Conservation (phyloP, 1,284 basidiomycete species). For the Entoloma clypeatum region DNA sequence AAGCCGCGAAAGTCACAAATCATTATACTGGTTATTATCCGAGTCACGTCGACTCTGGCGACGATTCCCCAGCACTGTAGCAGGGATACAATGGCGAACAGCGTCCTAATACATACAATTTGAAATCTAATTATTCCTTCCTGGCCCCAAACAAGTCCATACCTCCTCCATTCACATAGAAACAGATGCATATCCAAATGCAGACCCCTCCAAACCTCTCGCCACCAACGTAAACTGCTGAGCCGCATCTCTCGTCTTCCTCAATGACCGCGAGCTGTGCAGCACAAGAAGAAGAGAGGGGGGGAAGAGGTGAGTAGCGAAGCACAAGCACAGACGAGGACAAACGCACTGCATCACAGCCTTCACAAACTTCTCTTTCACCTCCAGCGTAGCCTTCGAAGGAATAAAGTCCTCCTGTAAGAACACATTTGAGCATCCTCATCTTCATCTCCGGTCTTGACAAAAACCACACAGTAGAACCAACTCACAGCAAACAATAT, state of each 20-base stretch:
- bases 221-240: slow-evolving; percentile 74
- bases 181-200: slow-evolving; percentile 61
- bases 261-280: slow-evolving; percentile 57
- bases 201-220: slow-evolving; percentile 70
- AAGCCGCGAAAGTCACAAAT: too few species aligned
- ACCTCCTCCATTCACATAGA: slow-evolving; percentile 37
- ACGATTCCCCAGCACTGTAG: too few species aligned
- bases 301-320: slow-evolving; percentile 2
- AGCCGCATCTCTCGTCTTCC: slow-evolving; percentile 66
- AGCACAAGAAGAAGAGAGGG: slow-evolving; percentile 7
- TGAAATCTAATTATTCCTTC: too few species aligned
- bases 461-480: too few species aligned
- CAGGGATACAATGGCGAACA: too few species aligned
- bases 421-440: too few species aligned
- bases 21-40: too few species aligned
- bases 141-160: too few species aligned
- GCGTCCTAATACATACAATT: too few species aligned
- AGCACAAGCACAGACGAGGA: not conserved
- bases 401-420: slow-evolving; percentile 58
- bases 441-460: too few species aligned
- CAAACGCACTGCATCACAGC: slow-evolving; percentile 62
- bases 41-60: too few species aligned
- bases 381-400: slow-evolving; percentile 60
- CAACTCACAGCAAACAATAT: slow-evolving; percentile 64
- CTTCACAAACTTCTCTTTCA: slow-evolving; percentile 77